Base-by-base conservation (phyloP, 202 grass and related monocot species). In the Panicum hallii region DNA sequence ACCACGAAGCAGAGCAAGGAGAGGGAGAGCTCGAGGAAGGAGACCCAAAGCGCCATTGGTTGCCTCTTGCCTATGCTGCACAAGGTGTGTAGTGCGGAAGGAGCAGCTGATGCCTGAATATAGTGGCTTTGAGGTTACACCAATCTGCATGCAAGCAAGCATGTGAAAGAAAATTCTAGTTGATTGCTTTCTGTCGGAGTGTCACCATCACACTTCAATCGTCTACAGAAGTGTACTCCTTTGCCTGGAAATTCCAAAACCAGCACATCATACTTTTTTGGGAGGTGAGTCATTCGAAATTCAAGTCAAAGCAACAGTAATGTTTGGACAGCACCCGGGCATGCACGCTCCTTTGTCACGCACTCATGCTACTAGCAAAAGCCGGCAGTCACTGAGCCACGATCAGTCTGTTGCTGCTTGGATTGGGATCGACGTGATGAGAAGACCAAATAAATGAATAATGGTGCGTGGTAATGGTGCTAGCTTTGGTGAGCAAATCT, bases 1-100 rank as follows among this genome's bases (percentile, higher is more conserved):
- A 60, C 61, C 28, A 73, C 30, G 77, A 93, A 88, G 80, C 87
- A 92, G 66, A 91, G 72, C 1, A 89, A 60, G 48, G 80, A 79
- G 80, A 95, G 56, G 11, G 45, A 49, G 42, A 93, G 56, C 83
- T 87, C 86, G 0, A 87, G 74, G 40, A 73, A 72, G 26, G 79
- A 60, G 20, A 57, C 1, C 30, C 57, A 15, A n/a, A 34, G 28
- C 48, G 78, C 79, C 63, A 16, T 17, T 55, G 54, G 14, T 62
- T 69, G 40, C 23, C 38, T 49, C 2, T 40, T 42, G 64, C 38
- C 38, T 67, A 10, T 9, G 44, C 9, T 46, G 20, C 20, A 0
- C 20, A 69, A n/a, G 40, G 71, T 48, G 71, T 48, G 57, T 32
- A 34, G 40, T 12, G 36, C 3, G 32, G 20, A 10, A 15, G 36